Percentiles rank a stretch among this genome's conserved stretches.
phyloP scores from a whole-genome alignment of 768 basidiomycete genomes.

The Tremella yokohamensis region DNA sequence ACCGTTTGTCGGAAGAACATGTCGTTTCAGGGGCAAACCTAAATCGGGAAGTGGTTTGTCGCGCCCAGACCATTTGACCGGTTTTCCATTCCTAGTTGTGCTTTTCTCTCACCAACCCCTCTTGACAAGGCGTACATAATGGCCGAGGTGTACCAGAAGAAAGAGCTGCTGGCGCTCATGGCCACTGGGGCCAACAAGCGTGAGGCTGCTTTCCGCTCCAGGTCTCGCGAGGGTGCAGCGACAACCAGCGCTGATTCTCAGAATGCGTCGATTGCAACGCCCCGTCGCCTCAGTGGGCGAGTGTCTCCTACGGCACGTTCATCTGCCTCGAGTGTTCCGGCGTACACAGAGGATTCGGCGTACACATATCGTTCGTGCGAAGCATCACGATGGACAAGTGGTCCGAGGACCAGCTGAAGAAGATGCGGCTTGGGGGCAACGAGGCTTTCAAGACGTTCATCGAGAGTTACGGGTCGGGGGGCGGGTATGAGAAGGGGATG shows the following conservation, averaged over 20 bases:
- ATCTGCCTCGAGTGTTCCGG: conserved; percentile 70
- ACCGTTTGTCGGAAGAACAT: background rate
- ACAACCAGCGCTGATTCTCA: conserved; percentile 11
- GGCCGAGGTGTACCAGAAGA: conserved; percentile 67
- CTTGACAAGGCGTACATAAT: conserved; percentile 23
- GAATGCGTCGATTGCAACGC: conserved; percentile 76
- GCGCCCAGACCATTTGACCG: background rate
- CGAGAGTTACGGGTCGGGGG: conserved; percentile 48
- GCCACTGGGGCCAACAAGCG: conserved; percentile 71
- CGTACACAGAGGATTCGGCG: conserved; percentile 70
- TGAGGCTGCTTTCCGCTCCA: conserved; percentile 23
- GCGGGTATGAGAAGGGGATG: conserved; percentile 36
- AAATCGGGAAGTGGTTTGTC: too few relatives aligned
- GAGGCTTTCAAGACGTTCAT: conserved; percentile 73
- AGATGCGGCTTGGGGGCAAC: conserved; percentile 93
- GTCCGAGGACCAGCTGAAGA: conserved; percentile 70
- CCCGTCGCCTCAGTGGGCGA: conserved; percentile 92
- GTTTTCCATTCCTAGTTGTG: background rate
- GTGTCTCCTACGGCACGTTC: conserved; percentile 62
- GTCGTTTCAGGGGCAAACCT: too few relatives aligned
- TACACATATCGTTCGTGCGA: conserved; percentile 83
- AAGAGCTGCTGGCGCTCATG: conserved; percentile 69
- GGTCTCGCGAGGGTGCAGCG: conserved; percentile 1
- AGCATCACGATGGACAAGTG: conserved; percentile 96
- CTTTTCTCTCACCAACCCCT: background rate